These are phyloP conservation scores for Galium porrigens DNA, from an alignment of 305 asterid genomes.

Conservation along the genomic window DNA sequence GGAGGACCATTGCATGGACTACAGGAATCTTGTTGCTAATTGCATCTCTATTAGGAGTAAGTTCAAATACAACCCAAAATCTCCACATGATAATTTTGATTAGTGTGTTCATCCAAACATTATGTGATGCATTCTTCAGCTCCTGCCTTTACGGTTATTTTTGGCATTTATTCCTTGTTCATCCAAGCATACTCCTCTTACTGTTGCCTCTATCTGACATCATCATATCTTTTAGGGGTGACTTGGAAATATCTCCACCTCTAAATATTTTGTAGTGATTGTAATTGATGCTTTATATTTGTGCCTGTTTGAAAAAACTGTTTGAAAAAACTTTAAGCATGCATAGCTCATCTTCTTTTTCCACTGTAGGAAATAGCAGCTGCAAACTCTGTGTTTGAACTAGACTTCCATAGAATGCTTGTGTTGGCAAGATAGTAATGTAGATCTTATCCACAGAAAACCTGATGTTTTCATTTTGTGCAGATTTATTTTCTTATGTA, in stretches of 20 bases:
- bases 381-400: no score
- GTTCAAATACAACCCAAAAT: conserved; percentile 7
- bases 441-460: neutral
- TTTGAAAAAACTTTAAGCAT: no score
- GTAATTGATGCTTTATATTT: neutral
- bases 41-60: conserved; percentile 82
- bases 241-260: neutral
- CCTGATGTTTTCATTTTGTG: conserved; percentile 24
- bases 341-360: no score
- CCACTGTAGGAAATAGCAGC: no score
- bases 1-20: conserved; percentile 71
- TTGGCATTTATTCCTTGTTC: neutral
- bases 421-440: no score
- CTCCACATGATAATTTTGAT: neutral
- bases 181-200: neutral
- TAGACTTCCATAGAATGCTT: neutral
- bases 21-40: conserved; percentile 79
- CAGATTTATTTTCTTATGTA: conserved; percentile 56
- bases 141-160: neutral
- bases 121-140: neutral
- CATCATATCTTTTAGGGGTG: neutral
- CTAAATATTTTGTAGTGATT: neutral
- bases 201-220: neutral
- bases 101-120: neutral
- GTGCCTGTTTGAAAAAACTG: no score